Evolutionary conservation across 176 grass and related monocot species (phyloP), one percentile per base, ranked within the genome.

Genomic region (Avena sativa): DNA sequence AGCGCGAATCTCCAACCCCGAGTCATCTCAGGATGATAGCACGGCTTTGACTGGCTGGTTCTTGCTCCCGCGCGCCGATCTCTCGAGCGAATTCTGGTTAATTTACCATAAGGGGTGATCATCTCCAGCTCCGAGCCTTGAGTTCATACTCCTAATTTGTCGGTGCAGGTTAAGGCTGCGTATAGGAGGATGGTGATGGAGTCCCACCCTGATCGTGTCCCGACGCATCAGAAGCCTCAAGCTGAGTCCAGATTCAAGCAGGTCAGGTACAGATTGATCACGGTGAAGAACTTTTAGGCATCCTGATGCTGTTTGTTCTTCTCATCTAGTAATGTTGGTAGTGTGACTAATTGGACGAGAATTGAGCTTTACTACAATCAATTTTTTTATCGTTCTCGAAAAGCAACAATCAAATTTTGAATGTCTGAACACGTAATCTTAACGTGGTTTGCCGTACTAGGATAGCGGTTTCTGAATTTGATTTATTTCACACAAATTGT

Each of bases 181-280:
- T 97, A 94, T 70, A 94, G 81, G 61, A 94, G 84, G 83, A 94
- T 92, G 89, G 95, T 78, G 16, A 79, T 97, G 79, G 86, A 97
- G 68, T 94, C 90, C 3, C 92, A 97, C 78, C 95, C 92, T 19
- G 92, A 97, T 75, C 90, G 89, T 49, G 80, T 92, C 10, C 92
- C 95, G 20, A 80, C 20, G 44, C 86, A 97, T 70, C 53, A 91
- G 50, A 97, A 97, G 84, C 85, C 88, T 23, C 92, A 94, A 60
- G 92, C 95, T 1, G 95, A 97, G 80, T 89, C 86, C 5, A 92
- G 81, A 85, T 97, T 97, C 87, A 97, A 94, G 77, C 86, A 92
- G 92, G 92, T 94, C 59, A 87, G 81, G 68, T 87, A 53, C 46
- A 74, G 2, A 76, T 51, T 51, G 75, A 9, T 51, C 44, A 3